Base-by-base conservation (phyloP, 805 yeast genomes). In the Yarrowia osloensis region DNA sequence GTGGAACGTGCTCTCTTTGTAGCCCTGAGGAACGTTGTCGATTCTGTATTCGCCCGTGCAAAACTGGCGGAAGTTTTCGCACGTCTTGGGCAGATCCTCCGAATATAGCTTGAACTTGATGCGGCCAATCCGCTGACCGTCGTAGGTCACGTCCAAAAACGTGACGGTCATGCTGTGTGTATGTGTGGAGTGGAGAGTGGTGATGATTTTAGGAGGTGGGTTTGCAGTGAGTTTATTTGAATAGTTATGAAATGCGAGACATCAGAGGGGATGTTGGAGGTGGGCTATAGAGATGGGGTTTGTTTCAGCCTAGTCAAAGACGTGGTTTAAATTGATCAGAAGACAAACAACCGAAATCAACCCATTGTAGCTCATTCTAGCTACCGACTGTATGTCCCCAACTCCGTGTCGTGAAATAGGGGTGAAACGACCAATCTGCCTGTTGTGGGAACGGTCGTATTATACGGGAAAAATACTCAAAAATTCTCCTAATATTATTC, bases 61-160 rank as follows among this genome's bases (percentile, higher is more conserved):
- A 67, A 82, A 79, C 70, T 82, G 85, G 31, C 86, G 75, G 71
- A 84, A 83, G 71, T 84, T 84, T 69, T 84, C 86, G 21, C 79
- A 69, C 0, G 87, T 83, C 49, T 71, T 74, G 0, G 86, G 86
- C 13, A 82, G 71, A 21, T 74, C 71, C 8, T 77, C 78, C 7
- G 78, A 74, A 70, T 73, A 81, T 13, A 84, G 75, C 71, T 79
- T 77, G 49, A 83, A 78, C 71, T 83, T 82, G 67, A 84, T 74
- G 33, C 86, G 70, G 0, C 86, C 85, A 37, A 79, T 66, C 1
- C 70, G 69, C 54, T 74, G 73, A 3, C 75, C 77, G 68, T 66
- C 49, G 24, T 28, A 44, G 12, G 54, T 21, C 39, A 61, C 54
- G 33, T 61, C 66, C 44, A 61, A 44, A 33, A 61, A 61, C 17